Conservation (phyloP, 495 filamentous ascomycete species). For the Daldinia concentrica region DNA sequence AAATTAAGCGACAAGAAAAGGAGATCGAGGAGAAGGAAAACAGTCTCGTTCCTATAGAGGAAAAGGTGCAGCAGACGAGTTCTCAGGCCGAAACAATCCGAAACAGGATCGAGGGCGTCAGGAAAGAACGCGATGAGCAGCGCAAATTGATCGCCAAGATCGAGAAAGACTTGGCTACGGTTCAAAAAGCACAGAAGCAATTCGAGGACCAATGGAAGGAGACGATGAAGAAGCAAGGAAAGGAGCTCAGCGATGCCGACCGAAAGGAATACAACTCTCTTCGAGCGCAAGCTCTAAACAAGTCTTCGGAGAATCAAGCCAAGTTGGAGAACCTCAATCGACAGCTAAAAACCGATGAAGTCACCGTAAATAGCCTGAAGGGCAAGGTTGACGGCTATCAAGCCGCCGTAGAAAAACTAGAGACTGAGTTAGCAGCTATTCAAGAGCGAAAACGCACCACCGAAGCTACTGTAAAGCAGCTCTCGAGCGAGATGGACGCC, state of each 20-base stretch:
- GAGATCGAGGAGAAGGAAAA: constrained; percentile 89
- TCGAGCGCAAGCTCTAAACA: constrained; percentile 84
- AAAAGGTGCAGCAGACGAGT: constrained; percentile 87
- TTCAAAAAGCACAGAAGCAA: constrained; percentile 88
- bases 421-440: constrained; percentile 75
- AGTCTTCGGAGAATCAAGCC: constrained; percentile 80
- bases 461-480: constrained; percentile 68
- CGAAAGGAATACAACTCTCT: constrained; percentile 89
- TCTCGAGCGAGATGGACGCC: constrained; percentile 77
- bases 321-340: constrained; percentile 85
- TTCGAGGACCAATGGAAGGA: constrained; percentile 91
- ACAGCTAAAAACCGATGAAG: constrained; percentile 87
- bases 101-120: constrained; percentile 72
- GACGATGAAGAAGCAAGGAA: constrained; percentile 82
- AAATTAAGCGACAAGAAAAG: constrained; percentile 85
- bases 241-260: constrained; percentile 84
- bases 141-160: constrained; percentile 70
- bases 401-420: constrained; percentile 74
- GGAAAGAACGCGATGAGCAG: constrained; percentile 79
- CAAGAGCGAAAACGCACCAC: constrained; percentile 70
- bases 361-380: constrained; percentile 84
- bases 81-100: constrained; percentile 72
- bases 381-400: constrained; percentile 83
- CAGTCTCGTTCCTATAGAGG: constrained; percentile 84
- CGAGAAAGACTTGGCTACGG: constrained; percentile 79